Evolutionary conservation across 176 grass and related monocot species (phyloP).

Genomic region (Rhynchospora breviuscula): DNA sequence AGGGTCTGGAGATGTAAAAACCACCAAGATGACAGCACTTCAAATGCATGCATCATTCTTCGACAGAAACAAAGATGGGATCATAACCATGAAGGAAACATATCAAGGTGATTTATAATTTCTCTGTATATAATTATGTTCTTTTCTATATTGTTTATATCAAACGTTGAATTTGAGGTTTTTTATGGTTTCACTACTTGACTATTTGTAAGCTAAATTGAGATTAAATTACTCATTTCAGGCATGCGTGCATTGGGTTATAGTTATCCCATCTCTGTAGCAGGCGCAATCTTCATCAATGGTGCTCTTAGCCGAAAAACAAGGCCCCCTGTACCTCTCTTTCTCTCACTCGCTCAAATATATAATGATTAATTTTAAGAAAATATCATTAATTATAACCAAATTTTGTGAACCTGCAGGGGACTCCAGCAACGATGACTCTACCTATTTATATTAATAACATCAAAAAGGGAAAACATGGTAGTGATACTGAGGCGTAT

Average conservation of each 20-base stretch:
- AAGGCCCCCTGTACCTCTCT: constrained; percentile 33
- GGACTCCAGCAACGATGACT: constrained; percentile 21
- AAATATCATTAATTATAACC: background rate
- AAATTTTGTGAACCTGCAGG: constrained; percentile 26
- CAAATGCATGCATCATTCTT: constrained; percentile 60
- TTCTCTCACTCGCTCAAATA: background rate
- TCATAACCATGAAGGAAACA: constrained; percentile 45
- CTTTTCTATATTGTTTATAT: background rate
- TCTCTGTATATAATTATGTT: background rate
- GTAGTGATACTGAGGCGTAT: constrained; percentile 60
- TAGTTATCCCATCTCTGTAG: background rate
- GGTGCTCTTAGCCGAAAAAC: constrained; percentile 26
- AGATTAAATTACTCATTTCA: background rate
- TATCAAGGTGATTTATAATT: constrained; percentile 36
- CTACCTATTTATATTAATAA: constrained; percentile 57
- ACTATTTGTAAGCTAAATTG: background rate
- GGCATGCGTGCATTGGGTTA: constrained; percentile 42
- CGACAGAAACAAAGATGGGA: constrained; percentile 46
- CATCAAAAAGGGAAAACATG: constrained; percentile 72
- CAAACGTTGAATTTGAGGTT: background rate
- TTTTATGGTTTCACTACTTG: background rate
- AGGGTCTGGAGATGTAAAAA: background rate
- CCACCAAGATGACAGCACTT: constrained; percentile 27
- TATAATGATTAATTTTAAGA: background rate
- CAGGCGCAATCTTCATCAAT: constrained; percentile 46